These are phyloP conservation scores for Cryptococcus hybrid DNA, from an alignment of 1,284 basidiomycete species.

Conservation along the genomic window DNA sequence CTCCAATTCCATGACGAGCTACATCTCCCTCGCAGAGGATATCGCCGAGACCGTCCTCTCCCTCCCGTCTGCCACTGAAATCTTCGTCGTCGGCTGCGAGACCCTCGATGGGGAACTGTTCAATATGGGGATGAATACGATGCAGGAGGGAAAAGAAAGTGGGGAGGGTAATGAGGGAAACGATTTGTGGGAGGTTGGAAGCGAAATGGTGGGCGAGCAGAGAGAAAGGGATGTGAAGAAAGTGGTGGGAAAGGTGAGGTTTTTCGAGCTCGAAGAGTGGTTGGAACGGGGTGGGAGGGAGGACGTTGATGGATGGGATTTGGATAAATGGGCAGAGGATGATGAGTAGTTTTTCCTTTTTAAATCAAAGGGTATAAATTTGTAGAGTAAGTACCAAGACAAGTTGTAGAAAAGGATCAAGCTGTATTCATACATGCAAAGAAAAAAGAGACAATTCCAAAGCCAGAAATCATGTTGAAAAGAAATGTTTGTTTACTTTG, in stretches of 20 bases:
- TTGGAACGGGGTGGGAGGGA: background rate
- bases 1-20: conserved; percentile 3
- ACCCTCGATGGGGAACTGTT: conserved; percentile 13
- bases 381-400: too few species aligned
- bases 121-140: conserved; percentile 12
- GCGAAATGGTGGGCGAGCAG: conserved; percentile 4
- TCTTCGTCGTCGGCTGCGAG: conserved; percentile 9
- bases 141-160: conserved; percentile 1
- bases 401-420: too few species aligned
- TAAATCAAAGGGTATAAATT: background rate
- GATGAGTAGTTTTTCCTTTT: background rate
- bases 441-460: too few species aligned
- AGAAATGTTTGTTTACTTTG: conserved; percentile 21
- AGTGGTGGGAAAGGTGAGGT: background rate
- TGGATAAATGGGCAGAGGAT: background rate
- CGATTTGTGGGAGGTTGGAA: conserved; percentile 6
- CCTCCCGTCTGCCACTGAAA: conserved; percentile 5
- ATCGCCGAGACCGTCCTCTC: background rate
- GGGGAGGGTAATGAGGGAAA: conserved; percentile 6
- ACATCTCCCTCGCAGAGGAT: conserved; percentile 8
- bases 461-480: too few species aligned
- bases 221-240: background rate
- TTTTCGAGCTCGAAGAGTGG: conserved; percentile 6
- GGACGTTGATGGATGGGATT: conserved; percentile 6
- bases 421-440: too few species aligned